These are phyloP conservation scores for Zychaea mexicana DNA, from an alignment of 371 early-diverging fungal species.

Conservation along the genomic window DNA sequence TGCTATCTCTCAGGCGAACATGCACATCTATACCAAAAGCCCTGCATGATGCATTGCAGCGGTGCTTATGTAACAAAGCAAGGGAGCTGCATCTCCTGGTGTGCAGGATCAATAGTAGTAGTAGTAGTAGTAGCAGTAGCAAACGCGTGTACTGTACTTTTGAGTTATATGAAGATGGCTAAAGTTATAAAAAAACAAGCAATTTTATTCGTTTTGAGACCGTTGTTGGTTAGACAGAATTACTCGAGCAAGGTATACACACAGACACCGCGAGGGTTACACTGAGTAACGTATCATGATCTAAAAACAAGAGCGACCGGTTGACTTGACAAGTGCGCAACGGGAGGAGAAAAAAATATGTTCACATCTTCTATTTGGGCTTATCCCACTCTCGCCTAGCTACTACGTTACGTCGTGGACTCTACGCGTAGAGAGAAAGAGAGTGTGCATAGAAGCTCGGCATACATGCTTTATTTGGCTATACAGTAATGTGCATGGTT, in stretches of 20 bases:
- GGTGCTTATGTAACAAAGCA: not conserved
- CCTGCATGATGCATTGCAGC: not conserved
- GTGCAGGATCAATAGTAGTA: not conserved
- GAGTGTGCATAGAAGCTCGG: not conserved
- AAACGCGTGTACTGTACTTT: no score
- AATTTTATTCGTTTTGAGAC: not conserved
- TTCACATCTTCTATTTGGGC: no score
- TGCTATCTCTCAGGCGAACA: no score
- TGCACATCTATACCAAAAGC: no score
- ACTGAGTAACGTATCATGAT: conserved; percentile 9
- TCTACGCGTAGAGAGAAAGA: no score
- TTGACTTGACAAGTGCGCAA: not conserved
- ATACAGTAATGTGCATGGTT: not conserved
- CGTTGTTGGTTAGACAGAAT: not conserved
- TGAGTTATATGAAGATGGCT: not conserved
- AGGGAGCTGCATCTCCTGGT: not conserved
- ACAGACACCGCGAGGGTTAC: conserved; percentile 13
- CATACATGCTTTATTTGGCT: not conserved
- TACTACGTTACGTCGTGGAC: no score
- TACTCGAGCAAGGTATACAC: conserved; percentile 3
- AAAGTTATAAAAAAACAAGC: not conserved
- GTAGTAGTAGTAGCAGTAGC: not conserved
- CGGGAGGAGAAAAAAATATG: no score
- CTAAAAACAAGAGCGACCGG: conserved; percentile 5
- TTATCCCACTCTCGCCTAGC: no score